phyloP scores from a whole-genome alignment of 345 rosid genomes.

The Rhizophora mangle region DNA sequence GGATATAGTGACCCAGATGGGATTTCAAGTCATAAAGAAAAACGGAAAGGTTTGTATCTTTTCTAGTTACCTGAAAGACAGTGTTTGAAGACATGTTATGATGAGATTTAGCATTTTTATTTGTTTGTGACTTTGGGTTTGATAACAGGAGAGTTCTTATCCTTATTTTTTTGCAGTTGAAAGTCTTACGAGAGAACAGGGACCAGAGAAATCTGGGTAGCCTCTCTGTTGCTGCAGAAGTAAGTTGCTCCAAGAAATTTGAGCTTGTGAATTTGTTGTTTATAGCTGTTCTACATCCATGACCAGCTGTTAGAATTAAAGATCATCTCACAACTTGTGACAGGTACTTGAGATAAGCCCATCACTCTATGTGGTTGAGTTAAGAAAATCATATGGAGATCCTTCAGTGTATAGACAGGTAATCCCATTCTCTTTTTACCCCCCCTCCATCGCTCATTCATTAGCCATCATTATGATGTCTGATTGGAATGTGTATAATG shows the following conservation, averaged over 20 bases:
- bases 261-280: not conserved
- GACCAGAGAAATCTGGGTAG: conserved; percentile 50
- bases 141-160: not conserved
- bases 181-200: conserved; percentile 59
- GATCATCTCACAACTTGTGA: not conserved
- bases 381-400: conserved; percentile 83
- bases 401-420: conserved; percentile 75
- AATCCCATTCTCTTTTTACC: not conserved
- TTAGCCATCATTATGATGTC: not conserved
- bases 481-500: not conserved
- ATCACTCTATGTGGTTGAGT: conserved; percentile 73
- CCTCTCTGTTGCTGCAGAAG: conserved; percentile 82
- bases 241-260: conserved; percentile 18
- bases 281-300: no score
- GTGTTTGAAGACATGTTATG: no score
- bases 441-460: not conserved
- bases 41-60: conserved; percentile 58
- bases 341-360: conserved; percentile 89
- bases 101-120: no score
- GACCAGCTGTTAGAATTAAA: no score
- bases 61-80: not conserved
- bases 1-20: conserved; percentile 65
- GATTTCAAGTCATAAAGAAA: conserved; percentile 75
- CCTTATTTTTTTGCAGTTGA: conserved; percentile 40
- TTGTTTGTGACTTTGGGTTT: no score